Evolutionary conservation across 2,329 filamentous ascomycete genomes (phyloP), one percentile per base, ranked within the genome.

Genomic region (Scytalidium lignicola): DNA sequence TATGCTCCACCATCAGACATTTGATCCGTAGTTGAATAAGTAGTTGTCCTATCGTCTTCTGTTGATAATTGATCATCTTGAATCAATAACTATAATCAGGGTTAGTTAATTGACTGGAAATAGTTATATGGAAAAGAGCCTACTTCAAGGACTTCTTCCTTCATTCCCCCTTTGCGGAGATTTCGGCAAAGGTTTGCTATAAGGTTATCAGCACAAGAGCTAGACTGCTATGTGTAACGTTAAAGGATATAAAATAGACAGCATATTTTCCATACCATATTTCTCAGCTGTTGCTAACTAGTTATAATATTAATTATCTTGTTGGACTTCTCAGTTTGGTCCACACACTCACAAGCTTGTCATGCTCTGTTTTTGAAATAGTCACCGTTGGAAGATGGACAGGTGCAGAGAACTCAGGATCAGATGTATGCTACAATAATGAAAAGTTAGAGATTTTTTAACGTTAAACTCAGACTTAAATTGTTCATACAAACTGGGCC

Each of bases 301-400:
- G n/a, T n/a, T 26, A 26, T 42, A 46, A 29, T 13, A 28, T 15
- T 20, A 15, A 51, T 23, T 26, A 26, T 26, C 23, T 10, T 10
- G 23, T 26, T n/a, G n/a, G n/a, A n/a, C n/a, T 26, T 26, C 23
- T 26, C 23, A 41, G 20, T 2, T 23, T 37, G 32, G 43, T 18
- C 10, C 45, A 19, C 26, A 58, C 55, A 49, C 74, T 65, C 56
- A 82, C 72, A 52, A 90, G 71, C 44, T 65, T 65, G 44, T 83
- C 75, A 66, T 89, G 80, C 60, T 90, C 82, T 44, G 67, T 64
- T 59, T 74, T 80, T 32, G 77, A 69, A 48, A 89, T 76, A 49
- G 72, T 76, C 43, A 86, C 70, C 53, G 69, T 70, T 15, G 67
- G 58, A 9, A 57, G 43, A 50, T 58, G 23, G 8, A 54, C 40